A percentile compares a stretch with the other conserved stretches of the same genome.
phyloP scores from a whole-genome alignment of 495 filamentous ascomycete genomes.

The Neurospora tetrasperma region DNA sequence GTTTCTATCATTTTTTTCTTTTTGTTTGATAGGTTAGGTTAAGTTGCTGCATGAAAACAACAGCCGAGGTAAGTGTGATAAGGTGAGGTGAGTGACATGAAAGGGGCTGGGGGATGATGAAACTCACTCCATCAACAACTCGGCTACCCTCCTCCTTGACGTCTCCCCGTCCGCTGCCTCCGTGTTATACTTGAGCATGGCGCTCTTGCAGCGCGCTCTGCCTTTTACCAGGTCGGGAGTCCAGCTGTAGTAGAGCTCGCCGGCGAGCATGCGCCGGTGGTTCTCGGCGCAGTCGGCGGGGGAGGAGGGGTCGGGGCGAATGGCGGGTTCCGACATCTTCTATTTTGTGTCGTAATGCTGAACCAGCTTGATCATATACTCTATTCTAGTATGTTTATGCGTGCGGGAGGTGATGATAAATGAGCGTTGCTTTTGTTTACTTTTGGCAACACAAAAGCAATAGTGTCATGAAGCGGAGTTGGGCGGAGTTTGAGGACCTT shows the following conservation, averaged over 20 bases:
- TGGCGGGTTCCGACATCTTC: neutral
- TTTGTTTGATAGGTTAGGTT: no score
- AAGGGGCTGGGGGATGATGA: neutral
- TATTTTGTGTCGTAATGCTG: neutral
- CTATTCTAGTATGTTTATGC: neutral
- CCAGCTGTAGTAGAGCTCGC: conserved; percentile 44
- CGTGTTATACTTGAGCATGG: conserved; percentile 51
- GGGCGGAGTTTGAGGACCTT: neutral
- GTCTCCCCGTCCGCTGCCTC: conserved; percentile 37
- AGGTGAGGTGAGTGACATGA: neutral
- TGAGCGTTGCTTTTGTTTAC: neutral
- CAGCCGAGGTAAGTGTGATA: neutral
- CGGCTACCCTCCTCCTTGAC: conserved; percentile 45
- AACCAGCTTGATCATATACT: neutral
- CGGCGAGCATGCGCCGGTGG: conserved; percentile 36
- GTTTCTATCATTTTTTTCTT: no score
- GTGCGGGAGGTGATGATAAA: neutral
- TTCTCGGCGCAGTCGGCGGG: conserved; percentile 27
- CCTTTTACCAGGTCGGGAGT: conserved; percentile 39
- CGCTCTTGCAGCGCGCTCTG: conserved; percentile 47
- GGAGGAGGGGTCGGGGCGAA: neutral
- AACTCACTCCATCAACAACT: conserved; percentile 67
- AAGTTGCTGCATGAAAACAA: no score
- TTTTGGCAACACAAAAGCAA: neutral
- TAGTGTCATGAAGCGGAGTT: neutral